A percentile compares a stretch with the other conserved stretches of the same genome.
Conservation (phyloP, 1,284 basidiomycete genomes). For the Leccinum pachyderme region DNA sequence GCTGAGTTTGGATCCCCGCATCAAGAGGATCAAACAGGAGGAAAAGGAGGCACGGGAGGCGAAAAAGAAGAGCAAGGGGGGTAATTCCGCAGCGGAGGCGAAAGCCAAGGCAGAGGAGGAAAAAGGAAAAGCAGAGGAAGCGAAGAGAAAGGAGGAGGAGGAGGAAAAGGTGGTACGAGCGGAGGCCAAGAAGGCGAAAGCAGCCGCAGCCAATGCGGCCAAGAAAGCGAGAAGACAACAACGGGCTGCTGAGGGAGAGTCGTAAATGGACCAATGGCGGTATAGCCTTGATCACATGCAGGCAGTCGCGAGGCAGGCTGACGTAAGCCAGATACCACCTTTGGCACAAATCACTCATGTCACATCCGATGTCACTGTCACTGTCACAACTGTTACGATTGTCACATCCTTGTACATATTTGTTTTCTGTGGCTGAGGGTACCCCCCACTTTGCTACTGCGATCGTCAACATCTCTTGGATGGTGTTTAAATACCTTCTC, state of each 20-base stretch:
- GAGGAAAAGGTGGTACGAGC: conserved; percentile 54
- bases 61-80: conserved; percentile 73
- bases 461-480: conserved; percentile 42
- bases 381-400: not conserved
- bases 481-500: conserved; percentile 41
- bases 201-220: conserved; percentile 84
- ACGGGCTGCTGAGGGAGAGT: conserved; percentile 28
- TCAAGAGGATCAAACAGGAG: conserved; percentile 96
- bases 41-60: conserved; percentile 95
- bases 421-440: conserved; percentile 26
- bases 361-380: conserved; percentile 15
- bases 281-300: conserved; percentile 25
- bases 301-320: conserved; percentile 6
- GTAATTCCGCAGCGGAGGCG: conserved; percentile 43
- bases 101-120: conserved; percentile 68
- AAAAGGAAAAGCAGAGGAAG: conserved; percentile 65
- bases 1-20: conserved; percentile 87
- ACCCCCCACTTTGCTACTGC: conserved; percentile 16
- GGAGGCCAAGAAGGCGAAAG: conserved; percentile 82
- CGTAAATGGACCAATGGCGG: conserved; percentile 18
- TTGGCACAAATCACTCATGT: conserved; percentile 34
- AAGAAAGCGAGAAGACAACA: conserved; percentile 75
- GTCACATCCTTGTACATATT: conserved; percentile 22
- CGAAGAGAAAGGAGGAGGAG: conserved; percentile 28
- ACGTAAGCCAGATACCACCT: conserved; percentile 11